Conservation (phyloP, 441 rosid genomes). For the Rhodomyrtus psidioides region DNA sequence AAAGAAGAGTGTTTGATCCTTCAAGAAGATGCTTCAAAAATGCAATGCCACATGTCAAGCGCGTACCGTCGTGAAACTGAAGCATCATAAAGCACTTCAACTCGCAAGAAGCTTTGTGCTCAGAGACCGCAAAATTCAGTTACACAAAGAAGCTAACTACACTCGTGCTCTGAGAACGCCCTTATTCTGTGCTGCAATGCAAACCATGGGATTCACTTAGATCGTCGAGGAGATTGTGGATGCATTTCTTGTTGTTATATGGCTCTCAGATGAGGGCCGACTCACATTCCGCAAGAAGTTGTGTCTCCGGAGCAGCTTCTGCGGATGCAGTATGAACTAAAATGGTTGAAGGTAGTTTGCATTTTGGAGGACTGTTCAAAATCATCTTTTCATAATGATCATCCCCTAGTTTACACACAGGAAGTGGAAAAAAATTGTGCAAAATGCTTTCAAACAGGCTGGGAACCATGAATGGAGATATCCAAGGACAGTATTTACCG, state of each 20-base stretch:
- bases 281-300: accelerated
- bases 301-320: constrained; percentile 29
- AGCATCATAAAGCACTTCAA: neutral
- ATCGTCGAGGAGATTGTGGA: neutral
- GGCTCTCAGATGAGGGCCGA: neutral
- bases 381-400: neutral
- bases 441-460: neutral
- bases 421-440: too few relatives aligned
- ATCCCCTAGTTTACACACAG: too few relatives aligned
- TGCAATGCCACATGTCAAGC: neutral
- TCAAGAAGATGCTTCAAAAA: neutral
- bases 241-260: neutral
- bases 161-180: neutral
- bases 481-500: neutral
- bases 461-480: too few relatives aligned
- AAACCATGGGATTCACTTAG: neutral
- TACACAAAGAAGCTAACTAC: neutral
- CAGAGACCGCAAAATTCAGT: too few relatives aligned
- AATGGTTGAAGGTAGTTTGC: constrained; percentile 39
- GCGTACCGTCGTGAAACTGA: neutral
- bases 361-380: neutral
- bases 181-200: neutral
- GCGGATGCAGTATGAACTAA: constrained; percentile 43
- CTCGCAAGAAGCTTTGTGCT: too few relatives aligned
- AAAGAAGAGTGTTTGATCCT: neutral